Percentiles rank a stretch among this genome's conserved stretches.
Evolutionary conservation across 352 stramenopile genomes (phyloP).

Genomic region (Lagenidium giganteum): DNA sequence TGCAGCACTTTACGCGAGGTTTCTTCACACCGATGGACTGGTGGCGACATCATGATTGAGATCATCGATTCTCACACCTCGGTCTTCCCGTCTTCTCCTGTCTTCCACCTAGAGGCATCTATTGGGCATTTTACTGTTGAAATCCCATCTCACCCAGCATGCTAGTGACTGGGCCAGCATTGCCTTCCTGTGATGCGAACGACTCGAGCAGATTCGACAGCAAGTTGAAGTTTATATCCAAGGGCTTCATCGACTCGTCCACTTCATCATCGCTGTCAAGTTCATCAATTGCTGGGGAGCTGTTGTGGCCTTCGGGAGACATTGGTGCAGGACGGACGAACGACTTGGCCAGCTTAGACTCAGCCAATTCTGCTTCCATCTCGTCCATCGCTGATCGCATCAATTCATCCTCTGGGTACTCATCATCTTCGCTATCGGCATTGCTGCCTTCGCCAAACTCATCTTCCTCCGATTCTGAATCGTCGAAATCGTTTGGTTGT

Average conservation of each 20-base stretch:
- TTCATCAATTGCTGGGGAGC: too few relatives aligned
- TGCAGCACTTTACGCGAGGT: too few relatives aligned
- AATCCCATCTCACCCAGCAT: conserved; percentile 71
- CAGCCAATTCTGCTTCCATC: conserved; percentile 66
- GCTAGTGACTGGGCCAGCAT: conserved; percentile 65
- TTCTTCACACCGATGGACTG: too few relatives aligned
- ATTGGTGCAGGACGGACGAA: conserved; percentile 29
- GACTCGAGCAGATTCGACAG: conserved; percentile 80
- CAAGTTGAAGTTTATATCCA: conserved; percentile 82
- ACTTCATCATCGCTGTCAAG: too few relatives aligned
- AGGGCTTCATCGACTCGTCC: conserved; percentile 26
- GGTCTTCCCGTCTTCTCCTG: too few relatives aligned
- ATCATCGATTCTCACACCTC: too few relatives aligned
- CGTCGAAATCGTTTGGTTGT: conserved; percentile 4
- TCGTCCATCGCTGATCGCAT: conserved; percentile 61
- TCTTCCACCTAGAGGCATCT: too few relatives aligned
- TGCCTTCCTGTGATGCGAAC: conserved; percentile 69
- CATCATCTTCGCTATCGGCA: conserved; percentile 19
- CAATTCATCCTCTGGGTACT: conserved; percentile 26
- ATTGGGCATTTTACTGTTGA: too few relatives aligned
- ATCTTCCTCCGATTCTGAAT: conserved; percentile 21
- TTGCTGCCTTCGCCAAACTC: conserved; percentile 10
- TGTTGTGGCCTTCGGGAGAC: too few relatives aligned
- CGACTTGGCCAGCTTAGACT: conserved; percentile 50
- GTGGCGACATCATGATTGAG: too few relatives aligned